phyloP scores from a whole-genome alignment of 2,329 filamentous ascomycete species.

The Aspergillus sp. region DNA sequence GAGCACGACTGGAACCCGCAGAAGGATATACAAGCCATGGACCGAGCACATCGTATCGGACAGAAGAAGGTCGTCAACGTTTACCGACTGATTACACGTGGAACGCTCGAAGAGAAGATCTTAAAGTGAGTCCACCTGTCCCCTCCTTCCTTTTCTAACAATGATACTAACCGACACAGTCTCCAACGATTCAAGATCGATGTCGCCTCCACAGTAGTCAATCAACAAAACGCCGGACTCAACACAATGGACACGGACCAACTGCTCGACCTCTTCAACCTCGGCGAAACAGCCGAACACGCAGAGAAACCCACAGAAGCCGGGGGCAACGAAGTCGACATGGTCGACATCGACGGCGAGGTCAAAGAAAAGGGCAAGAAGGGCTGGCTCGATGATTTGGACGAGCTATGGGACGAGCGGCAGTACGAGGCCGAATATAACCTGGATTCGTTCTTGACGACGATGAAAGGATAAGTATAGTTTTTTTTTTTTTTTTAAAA shows the following conservation, averaged over 20 bases:
- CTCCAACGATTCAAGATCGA: slow-evolving; percentile 99
- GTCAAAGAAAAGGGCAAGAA: slow-evolving; percentile 95
- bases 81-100: slow-evolving; percentile 92
- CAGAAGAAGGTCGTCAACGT: slow-evolving; percentile 99
- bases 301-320: slow-evolving; percentile 66
- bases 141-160: slow-evolving; percentile 2
- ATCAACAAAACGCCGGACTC: slow-evolving; percentile 95
- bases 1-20: slow-evolving; percentile 99
- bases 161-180: slow-evolving; percentile 51
- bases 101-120: slow-evolving; percentile 98
- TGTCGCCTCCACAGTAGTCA: slow-evolving; percentile 95
- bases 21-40: slow-evolving; percentile 98
- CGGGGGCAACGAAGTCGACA: slow-evolving; percentile 65
- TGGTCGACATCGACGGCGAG: slow-evolving; percentile 92
- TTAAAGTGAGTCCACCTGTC: slow-evolving; percentile 62
- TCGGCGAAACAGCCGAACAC: slow-evolving; percentile 69
- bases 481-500: not conserved
- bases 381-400: slow-evolving; percentile 91
- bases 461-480: slow-evolving; percentile 68
- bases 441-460: slow-evolving; percentile 91
- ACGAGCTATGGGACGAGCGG: slow-evolving; percentile 94
- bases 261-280: slow-evolving; percentile 93
- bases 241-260: slow-evolving; percentile 98
- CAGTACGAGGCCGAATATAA: slow-evolving; percentile 99
- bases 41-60: slow-evolving; percentile 94